Base-by-base conservation (phyloP, 2,329 filamentous ascomycete genomes). In the Sclerotinia spermophila region DNA sequence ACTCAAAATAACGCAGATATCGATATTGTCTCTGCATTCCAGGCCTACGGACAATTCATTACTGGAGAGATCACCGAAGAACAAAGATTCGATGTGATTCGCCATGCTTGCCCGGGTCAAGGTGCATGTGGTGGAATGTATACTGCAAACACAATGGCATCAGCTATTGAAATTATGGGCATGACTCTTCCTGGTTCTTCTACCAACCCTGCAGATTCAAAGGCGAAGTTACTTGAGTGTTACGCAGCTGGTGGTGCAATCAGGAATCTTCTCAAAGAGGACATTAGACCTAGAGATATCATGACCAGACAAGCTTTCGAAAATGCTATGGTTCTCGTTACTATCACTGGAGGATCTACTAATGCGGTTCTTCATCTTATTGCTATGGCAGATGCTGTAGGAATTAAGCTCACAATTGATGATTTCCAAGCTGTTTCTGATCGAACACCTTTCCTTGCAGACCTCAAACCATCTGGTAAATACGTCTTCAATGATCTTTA, bases 1-100 rank as follows among this genome's bases (percentile, higher is more conserved):
- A 87, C 86, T 66, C 92, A 94, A 76, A 85, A 91, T 74, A 90
- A 91, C 79, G 86, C 88, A 69, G 84, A 90, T 71, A 93, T 97
- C 76, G 95, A 99, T 80, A 97, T 99, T 68, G 92, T 99, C 72
- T 97, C 94, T 65, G 96, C 96, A 58, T 99, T 99, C 88, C 96
- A 99, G 83, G 92, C 95, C 7, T 98, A 98, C 79, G 96, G 96
- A 38, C 93, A 97, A 81, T 98, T 94, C 83, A 90, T 99, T 77
- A 88, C 92, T 19, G 95, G 95, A 58, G 89, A 97, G 78, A 97
- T 98, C 81, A 91, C 86, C 74, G 96, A 99, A 82, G 90, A 96
- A 78, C 86, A 95, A 82, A 90, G 96, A 67, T 97, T 94, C 81
- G 96, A 98, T 82, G 95, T 98, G 78, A 97, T 97, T 81, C 89